Conservation (phyloP, 345 rosid species). For the Carallia pectinifolia region DNA sequence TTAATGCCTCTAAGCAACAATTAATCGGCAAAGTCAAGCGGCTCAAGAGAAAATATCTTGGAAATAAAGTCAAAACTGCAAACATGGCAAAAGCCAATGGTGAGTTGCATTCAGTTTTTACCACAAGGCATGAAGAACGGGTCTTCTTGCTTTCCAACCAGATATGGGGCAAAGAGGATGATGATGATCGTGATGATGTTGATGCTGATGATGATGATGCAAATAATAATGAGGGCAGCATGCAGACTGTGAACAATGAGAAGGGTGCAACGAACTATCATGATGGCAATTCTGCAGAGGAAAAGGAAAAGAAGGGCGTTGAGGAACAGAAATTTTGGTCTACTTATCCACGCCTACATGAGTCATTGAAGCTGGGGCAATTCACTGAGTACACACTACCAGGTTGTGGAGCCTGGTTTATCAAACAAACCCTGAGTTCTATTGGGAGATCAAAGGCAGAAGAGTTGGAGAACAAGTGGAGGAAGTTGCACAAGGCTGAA, state of each 20-base stretch:
- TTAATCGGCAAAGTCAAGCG: constrained; percentile 22
- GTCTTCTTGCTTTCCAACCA: constrained; percentile 8
- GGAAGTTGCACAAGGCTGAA: constrained; percentile 3
- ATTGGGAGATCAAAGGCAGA: constrained; percentile 7
- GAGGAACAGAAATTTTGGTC: not conserved
- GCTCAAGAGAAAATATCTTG: constrained; percentile 12
- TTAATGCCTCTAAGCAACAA: constrained; percentile 18
- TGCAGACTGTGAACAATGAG: too few species aligned
- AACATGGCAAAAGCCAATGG: not conserved
- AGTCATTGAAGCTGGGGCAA: constrained; percentile 3
- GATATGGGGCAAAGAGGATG: constrained; percentile 17
- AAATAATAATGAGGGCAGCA: not conserved
- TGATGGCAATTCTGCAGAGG: not conserved
- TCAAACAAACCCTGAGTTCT: constrained; percentile 7
- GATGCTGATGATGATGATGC: not conserved
- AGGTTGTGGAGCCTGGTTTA: not conserved
- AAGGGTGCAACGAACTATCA: too few species aligned
- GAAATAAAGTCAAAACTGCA: constrained; percentile 4
- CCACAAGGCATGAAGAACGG: constrained; percentile 5
- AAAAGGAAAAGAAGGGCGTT: not conserved
- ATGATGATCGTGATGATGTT: not conserved
- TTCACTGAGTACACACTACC: not conserved
- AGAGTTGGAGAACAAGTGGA: constrained; percentile 20
- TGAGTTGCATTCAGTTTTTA: not conserved
- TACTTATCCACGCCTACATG: not conserved